Percentiles rank a stretch among this genome's conserved stretches.
Conservation (phyloP, 148 eudicot species). For the Rhododendron henanense region DNA sequence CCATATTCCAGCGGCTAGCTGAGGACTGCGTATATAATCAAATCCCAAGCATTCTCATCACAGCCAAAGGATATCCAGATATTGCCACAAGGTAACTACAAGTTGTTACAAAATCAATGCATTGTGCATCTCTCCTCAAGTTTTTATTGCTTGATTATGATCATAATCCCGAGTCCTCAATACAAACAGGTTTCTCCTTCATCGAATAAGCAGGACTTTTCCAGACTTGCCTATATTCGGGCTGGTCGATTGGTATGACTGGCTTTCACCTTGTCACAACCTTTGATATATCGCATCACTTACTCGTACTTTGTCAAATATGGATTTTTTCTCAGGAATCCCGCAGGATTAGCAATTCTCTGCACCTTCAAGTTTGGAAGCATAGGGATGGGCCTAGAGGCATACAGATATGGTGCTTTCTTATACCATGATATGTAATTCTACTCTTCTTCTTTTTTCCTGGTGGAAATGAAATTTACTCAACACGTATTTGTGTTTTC, state of each 20-base stretch:
- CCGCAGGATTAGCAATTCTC: conserved; percentile 87
- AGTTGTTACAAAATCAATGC: not conserved
- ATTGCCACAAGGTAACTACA: conserved; percentile 76
- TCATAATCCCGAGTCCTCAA: conserved; percentile 5
- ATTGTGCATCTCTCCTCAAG: not conserved
- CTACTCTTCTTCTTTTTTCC: not conserved
- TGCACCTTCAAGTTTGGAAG: conserved; percentile 95
- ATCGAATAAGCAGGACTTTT: conserved; percentile 66
- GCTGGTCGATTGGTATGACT: conserved; percentile 84
- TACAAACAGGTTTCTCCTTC: conserved; percentile 80
- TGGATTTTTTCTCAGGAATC: conserved; percentile 56
- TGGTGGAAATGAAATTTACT: not conserved
- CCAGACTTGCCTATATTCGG: conserved; percentile 77
- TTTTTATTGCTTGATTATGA: not conserved
- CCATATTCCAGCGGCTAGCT: conserved; percentile 89
- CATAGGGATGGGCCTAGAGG: conserved; percentile 94
- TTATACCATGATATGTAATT: not conserved
- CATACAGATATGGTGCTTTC: conserved; percentile 78
- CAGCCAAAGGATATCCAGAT: conserved; percentile 97
- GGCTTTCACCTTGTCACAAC: not conserved
- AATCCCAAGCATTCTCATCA: conserved; percentile 90
- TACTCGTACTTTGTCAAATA: not conserved
- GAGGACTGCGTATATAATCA: conserved; percentile 90
- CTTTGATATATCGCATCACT: not conserved
- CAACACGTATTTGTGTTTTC: not conserved